Base-by-base conservation (phyloP, 2,329 filamentous ascomycete species). In the Aschersonia sp. region DNA sequence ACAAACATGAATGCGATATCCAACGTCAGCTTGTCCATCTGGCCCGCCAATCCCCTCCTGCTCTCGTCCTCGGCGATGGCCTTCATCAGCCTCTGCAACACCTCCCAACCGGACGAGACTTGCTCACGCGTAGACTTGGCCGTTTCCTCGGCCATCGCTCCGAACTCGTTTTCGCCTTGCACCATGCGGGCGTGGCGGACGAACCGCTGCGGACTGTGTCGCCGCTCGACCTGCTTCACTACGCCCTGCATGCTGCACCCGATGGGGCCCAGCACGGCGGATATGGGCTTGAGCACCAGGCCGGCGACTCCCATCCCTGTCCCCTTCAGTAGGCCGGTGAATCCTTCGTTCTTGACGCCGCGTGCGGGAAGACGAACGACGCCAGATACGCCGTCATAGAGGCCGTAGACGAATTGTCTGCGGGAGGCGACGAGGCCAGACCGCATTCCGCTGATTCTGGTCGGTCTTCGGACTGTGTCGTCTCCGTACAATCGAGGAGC, bases 401-500 rank as follows among this genome's bases (percentile, higher is more conserved):
- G 63, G 4, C 81, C 81, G 50, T 77, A 80, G 0, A 73, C 61
- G 31, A 85, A 74, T 58, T 83, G 81, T 50, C 73, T 65, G 5
- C 78, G 68, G 0, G 79, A 79, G 0, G 80, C 81, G 40, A 69
- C 70, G 7, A 80, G 65, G 1, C 82, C 82, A 2, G 79, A 84
- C 45, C 72, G 69, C 49, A 85, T 71, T 2, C 80, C 82, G 1
- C 79, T 84, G 42, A 85, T 75, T 5, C 78, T 72, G 1, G 72
- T 71, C 1, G 79, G 78, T 2, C 73, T 72, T 3, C 82, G 73
- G 2, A 86, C 82, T 1, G 81, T 85, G 45, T 78, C 73, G 55
- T 86, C 82, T 10, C 81, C 82, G 54, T 85, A 86, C 0, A 86
- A 68, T 2, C 80, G 73, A 1, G 82, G 82, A 0, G 79, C 80